Evolutionary conservation across 345 rosid genomes (phyloP).

Genomic region (Turnera subulata): DNA sequence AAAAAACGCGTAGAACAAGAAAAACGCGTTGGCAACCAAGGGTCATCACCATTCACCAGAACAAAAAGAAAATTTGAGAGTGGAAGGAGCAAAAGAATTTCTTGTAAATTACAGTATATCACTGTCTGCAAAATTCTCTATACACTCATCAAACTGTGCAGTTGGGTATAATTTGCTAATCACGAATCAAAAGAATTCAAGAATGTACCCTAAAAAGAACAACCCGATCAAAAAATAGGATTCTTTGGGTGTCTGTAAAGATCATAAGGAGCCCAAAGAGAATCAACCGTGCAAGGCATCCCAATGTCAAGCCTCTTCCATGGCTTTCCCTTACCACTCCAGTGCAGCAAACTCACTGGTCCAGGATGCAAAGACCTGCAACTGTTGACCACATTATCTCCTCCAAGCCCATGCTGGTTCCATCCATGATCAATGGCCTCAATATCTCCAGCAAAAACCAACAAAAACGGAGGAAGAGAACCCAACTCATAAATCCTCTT

Average conservation of each 20-base stretch:
- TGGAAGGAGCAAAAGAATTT: too few relatives aligned
- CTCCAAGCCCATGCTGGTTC: constrained; percentile 75
- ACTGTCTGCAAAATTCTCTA: not conserved
- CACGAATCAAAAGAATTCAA: not conserved
- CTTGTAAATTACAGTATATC: not conserved
- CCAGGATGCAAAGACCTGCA: constrained; percentile 67
- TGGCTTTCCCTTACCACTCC: constrained; percentile 76
- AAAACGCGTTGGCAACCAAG: too few relatives aligned
- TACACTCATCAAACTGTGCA: not conserved
- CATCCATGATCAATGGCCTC: constrained; percentile 61
- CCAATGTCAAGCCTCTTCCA: constrained; percentile 57
- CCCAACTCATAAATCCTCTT: constrained; percentile 68
- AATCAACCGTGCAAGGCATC: constrained; percentile 59
- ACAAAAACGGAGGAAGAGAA: constrained; percentile 58
- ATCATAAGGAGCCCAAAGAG: constrained; percentile 70
- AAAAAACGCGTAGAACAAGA: too few relatives aligned
- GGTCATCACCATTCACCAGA: too few relatives aligned
- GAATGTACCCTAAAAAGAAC: not conserved
- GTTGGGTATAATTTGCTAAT: not conserved
- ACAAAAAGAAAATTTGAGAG: too few relatives aligned
- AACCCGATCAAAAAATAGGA: not conserved
- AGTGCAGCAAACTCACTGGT: constrained; percentile 61
- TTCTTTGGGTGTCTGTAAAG: constrained; percentile 20
- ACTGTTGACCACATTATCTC: constrained; percentile 56
- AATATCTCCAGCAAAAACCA: constrained; percentile 57